phyloP scores from a whole-genome alignment of 108 stramenopile genomes.

The Mayamaea pseudoterrestris region DNA sequence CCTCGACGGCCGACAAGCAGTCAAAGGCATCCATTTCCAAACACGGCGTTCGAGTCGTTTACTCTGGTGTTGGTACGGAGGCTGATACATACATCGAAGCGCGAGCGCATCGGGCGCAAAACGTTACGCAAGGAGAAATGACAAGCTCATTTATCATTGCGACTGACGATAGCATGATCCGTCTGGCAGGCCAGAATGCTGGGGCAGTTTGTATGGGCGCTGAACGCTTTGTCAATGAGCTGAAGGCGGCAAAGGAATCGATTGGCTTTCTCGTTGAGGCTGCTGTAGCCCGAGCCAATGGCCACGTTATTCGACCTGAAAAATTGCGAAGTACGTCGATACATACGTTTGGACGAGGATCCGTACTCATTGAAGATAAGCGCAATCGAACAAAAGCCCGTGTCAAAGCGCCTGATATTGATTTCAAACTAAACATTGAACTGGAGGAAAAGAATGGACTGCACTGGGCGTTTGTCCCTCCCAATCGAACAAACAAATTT shows the following conservation, averaged over 20 bases:
- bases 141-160: conserved; percentile 64
- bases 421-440: not conserved
- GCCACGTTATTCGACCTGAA: conserved; percentile 47
- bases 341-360: conserved; percentile 24
- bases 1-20: conserved; percentile 21
- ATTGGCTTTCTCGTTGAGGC: conserved; percentile 59
- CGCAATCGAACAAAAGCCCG: conserved; percentile 11
- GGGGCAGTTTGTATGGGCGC: conserved; percentile 68
- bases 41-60: conserved; percentile 55
- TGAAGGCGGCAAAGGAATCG: conserved; percentile 63
- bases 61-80: conserved; percentile 49
- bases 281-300: conserved; percentile 61
- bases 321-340: conserved; percentile 2
- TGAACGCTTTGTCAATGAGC: conserved; percentile 61
- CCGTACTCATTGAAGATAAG: conserved; percentile 55
- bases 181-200: conserved; percentile 45
- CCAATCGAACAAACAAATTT: no score
- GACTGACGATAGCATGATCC: conserved; percentile 73
- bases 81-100: conserved; percentile 75
- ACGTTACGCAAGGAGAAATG: conserved; percentile 44
- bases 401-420: not conserved
- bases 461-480: no score
- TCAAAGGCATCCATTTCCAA: conserved; percentile 25
- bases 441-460: conserved; percentile 5
- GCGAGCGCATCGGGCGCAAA: conserved; percentile 55